A percentile compares a stretch with the other conserved stretches of the same genome.
phyloP scores from a whole-genome alignment of 345 rosid species.

The Laguncularia racemosa region DNA sequence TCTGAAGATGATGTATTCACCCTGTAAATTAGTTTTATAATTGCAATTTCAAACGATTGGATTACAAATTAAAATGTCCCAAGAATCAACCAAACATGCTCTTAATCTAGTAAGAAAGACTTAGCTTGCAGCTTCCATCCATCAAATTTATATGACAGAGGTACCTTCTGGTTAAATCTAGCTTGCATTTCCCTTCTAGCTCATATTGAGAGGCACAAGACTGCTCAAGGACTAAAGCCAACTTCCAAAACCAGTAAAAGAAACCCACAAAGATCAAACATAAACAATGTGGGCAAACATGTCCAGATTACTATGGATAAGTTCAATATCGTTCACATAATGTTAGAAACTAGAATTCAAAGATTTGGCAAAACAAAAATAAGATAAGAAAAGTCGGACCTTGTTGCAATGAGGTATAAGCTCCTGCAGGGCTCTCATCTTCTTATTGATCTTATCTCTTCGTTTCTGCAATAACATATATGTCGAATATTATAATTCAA shows the following conservation, averaged over 20 bases:
- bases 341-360: neutral
- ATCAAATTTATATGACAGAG: no score
- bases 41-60: no score
- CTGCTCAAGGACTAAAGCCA: neutral
- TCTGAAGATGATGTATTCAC: no score
- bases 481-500: neutral
- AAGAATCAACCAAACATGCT: no score
- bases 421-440: conserved; percentile 82
- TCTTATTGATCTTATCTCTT: conserved; percentile 85
- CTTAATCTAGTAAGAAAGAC: no score
- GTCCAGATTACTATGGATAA: no score
- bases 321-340: neutral
- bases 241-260: neutral
- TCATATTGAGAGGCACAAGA: neutral
- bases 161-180: no score
- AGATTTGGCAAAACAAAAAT: neutral
- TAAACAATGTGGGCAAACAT: no score
- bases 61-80: no score
- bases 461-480: conserved; percentile 42
- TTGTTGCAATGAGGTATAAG: conserved; percentile 87
- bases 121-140: no score
- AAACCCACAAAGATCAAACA: no score
- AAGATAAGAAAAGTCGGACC: conserved; percentile 27
- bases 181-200: neutral
- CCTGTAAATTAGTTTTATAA: no score